phyloP scores from a whole-genome alignment of 177 flowering plant genomes.

The Vitis hybrid region DNA sequence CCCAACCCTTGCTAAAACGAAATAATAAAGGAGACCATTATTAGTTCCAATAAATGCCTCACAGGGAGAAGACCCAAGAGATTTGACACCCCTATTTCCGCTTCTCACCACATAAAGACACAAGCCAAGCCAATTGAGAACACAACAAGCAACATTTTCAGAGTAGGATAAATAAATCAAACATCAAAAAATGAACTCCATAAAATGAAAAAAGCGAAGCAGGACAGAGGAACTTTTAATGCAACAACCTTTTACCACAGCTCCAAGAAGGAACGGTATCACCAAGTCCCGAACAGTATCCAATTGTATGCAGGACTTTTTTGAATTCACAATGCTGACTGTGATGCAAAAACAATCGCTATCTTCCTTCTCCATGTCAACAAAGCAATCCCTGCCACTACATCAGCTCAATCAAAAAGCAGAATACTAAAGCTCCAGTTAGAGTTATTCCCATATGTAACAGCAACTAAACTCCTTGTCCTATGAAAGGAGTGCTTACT shows the following conservation, averaged over 20 bases:
- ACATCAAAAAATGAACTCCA: not conserved
- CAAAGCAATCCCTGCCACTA: slow-evolving; percentile 48
- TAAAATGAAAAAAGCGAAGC: not conserved
- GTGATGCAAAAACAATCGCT: slow-evolving; percentile 43
- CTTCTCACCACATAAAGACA: not conserved
- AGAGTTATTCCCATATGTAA: not conserved
- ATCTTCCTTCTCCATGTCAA: slow-evolving; percentile 20
- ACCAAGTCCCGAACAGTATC: slow-evolving; percentile 45
- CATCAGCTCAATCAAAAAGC: slow-evolving; percentile 17
- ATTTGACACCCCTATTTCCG: not conserved
- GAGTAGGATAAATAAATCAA: not conserved
- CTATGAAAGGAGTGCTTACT: slow-evolving; percentile 40
- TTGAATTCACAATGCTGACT: slow-evolving; percentile 32
- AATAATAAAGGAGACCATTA: not conserved
- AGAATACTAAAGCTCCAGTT: not conserved
- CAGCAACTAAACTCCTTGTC: not conserved
- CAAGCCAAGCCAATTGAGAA: not conserved
- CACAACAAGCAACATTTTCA: not conserved
- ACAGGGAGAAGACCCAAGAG: not conserved
- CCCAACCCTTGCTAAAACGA: not conserved
- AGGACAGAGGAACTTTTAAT: not conserved
- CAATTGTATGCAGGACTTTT: slow-evolving; percentile 24
- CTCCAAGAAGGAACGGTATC: slow-evolving; percentile 63
- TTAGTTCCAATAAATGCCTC: not conserved
- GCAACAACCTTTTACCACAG: slow-evolving; percentile 65